Percentiles rank a stretch among this genome's conserved stretches.
These are phyloP conservation scores for Phialocephala sp. DNA, from an alignment of 2,329 filamentous ascomycete species.

Conservation along the genomic window DNA sequence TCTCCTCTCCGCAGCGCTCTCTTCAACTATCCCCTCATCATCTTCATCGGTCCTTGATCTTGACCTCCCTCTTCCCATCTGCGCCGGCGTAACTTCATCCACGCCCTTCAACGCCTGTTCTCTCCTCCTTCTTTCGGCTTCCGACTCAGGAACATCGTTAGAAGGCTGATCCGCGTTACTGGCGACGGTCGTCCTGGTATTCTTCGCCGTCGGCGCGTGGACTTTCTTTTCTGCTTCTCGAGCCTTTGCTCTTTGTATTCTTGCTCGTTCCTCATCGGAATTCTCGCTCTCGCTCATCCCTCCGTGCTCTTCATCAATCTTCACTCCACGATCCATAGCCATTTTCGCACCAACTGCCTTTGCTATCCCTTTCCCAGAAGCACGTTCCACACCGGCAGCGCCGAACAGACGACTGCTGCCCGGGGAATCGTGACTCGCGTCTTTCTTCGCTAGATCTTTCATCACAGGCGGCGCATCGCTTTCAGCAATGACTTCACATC, in stretches of 20 bases:
- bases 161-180: slow-evolving; percentile 12
- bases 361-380: slow-evolving; percentile 22
- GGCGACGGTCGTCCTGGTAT: not conserved
- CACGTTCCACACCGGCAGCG: slow-evolving; percentile 45
- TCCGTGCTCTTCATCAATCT: slow-evolving; percentile 18
- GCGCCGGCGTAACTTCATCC: slow-evolving; percentile 43
- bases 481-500: slow-evolving; percentile 38
- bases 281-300: slow-evolving; percentile 9
- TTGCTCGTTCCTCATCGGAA: not conserved
- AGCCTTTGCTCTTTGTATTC: slow-evolving; percentile 16
- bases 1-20: slow-evolving; percentile 77
- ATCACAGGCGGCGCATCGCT: slow-evolving; percentile 38
- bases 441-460: slow-evolving; percentile 41
- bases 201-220: slow-evolving; percentile 24
- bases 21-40: slow-evolving; percentile 42
- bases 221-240: slow-evolving; percentile 26
- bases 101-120: slow-evolving; percentile 57
- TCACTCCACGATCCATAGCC: slow-evolving; percentile 28
- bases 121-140: slow-evolving; percentile 71
- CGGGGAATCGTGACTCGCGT: slow-evolving; percentile 34
- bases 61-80: slow-evolving; percentile 20
- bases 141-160: slow-evolving; percentile 61
- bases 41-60: slow-evolving; percentile 8
- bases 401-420: slow-evolving; percentile 36
- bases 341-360: slow-evolving; percentile 32